Evolutionary conservation across 1,284 basidiomycete genomes (phyloP).

Genomic region (Puccinia hordei): DNA sequence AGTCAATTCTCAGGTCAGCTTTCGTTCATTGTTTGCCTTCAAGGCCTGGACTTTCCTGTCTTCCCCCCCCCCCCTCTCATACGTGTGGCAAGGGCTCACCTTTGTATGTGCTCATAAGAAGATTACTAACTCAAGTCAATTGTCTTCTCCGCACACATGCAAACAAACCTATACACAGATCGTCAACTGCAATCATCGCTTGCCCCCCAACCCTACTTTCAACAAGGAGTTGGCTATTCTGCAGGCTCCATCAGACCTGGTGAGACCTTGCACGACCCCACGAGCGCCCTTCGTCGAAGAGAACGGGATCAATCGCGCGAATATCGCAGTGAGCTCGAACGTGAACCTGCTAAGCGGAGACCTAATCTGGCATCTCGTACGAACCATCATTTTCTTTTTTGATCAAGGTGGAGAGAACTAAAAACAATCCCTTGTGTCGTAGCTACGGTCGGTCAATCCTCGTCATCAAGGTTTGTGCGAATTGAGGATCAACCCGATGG

Average conservation of each 20-base stretch:
- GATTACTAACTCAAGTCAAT: neutral
- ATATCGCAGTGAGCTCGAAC: constrained; percentile 30
- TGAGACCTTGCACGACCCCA: constrained; percentile 41
- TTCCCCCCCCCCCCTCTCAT: neutral
- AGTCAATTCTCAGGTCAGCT: constrained; percentile 28
- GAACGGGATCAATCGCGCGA: constrained; percentile 45
- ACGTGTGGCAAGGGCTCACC: neutral
- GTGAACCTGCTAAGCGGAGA: constrained; percentile 23
- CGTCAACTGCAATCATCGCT: constrained; percentile 34
- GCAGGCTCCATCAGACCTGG: constrained; percentile 34
- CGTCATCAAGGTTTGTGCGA: neutral
- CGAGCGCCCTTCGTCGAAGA: constrained; percentile 10
- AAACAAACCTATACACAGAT: neutral
- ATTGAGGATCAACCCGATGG: constrained; percentile 6
- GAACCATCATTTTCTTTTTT: constrained; percentile 2
- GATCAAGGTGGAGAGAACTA: neutral
- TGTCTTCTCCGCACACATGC: neutral
- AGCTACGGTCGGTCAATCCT: constrained; percentile 12
- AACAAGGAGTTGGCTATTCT: constrained; percentile 29
- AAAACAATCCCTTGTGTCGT: neutral
- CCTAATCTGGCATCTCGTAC: constrained; percentile 41
- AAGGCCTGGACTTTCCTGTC: neutral
- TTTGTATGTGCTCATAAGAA: neutral
- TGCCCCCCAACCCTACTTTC: constrained; percentile 35
- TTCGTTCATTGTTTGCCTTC: neutral